Evolutionary conservation across 2,329 filamentous ascomycete genomes (phyloP), one percentile per base, ranked within the genome.

Genomic region (Sclerotinia borealis): DNA sequence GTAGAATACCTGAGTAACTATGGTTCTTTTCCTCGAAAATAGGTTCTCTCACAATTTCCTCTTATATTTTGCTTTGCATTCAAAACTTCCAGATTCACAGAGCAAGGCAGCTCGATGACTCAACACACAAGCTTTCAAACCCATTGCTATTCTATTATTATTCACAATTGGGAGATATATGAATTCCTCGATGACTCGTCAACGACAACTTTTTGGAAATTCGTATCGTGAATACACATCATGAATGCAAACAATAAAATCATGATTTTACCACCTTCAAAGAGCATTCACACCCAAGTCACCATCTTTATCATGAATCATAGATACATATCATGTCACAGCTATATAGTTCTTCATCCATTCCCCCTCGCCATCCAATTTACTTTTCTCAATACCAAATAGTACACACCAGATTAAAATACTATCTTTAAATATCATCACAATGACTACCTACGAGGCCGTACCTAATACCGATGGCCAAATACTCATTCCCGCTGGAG

Each of bases 381-480:
- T 34, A 1, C 15, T 31, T 11, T 45, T 10, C 22, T 34, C 54
- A 45, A 45, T n/a, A 11, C 25, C 4, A 13, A 25, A 13, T 17
- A 45, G 19, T 25, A 25, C 39, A 25, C 1, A 45, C 9, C 41
- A 58, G 4, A 25, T 22, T 5, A 8, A 25, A 45, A 43, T 17
- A 3, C 22, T 11, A 45, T 34, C 27, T 13, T 56, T 43, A 45
- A 34, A 19, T 10, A 19, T 17, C 7, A 43, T 13, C 31, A 58
- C 19, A 19, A 58, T 58, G 54, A 45, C n/a, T 11, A 19, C 27
- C n/a, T 58, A 58, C 13, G 39, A 58, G 13, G 54, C 41, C n/a
- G 39, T 45, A 31, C 54, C 54, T 5, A 25, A 45, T 45, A 58
- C 54, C 31, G 54, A 58, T 45, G 39, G 54, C n/a, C 39, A 58